A percentile compares a stretch with the other conserved stretches of the same genome.
Evolutionary conservation across 768 basidiomycete species (phyloP).

Genomic region (Sporobolomyces phaffii): DNA sequence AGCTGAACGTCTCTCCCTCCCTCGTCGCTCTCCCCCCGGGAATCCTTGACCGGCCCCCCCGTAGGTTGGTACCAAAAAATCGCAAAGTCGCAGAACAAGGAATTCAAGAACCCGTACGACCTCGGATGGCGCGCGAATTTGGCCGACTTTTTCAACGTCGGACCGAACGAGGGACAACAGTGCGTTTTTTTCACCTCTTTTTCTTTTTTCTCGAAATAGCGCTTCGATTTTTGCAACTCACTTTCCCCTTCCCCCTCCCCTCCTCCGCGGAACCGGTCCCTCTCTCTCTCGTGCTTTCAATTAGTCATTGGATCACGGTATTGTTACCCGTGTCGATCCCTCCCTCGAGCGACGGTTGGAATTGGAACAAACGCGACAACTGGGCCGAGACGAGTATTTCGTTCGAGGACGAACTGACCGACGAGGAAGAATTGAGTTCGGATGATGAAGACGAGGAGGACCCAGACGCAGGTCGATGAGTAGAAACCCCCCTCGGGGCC

Average conservation of each 20-base stretch:
- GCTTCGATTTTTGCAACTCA: no score
- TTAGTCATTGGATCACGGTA: constrained; percentile 72
- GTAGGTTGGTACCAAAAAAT: constrained; percentile 63
- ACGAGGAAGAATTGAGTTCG: constrained; percentile 54
- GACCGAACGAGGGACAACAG: constrained; percentile 60
- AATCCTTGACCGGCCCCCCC: no score
- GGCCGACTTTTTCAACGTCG: constrained; percentile 78
- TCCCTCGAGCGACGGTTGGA: constrained; percentile 76
- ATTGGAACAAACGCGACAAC: constrained; percentile 68
- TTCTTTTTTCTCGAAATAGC: no score
- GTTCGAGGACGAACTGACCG: constrained; percentile 80
- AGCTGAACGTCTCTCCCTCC: no score
- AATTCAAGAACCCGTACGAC: constrained; percentile 88
- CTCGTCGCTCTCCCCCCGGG: no score
- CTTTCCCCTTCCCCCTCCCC: no score
- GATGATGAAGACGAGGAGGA: constrained; percentile 8
- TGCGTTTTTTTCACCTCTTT: constrained; percentile 50
- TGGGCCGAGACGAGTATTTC: constrained; percentile 56
- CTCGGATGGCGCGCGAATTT: constrained; percentile 70
- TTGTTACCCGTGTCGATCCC: constrained; percentile 70
- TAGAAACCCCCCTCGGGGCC: no score
- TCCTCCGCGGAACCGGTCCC: no score
- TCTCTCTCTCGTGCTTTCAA: no score
- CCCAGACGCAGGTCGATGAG: no score
- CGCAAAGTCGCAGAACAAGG: constrained; percentile 66